phyloP scores from a whole-genome alignment of 2,329 filamentous ascomycete genomes.

The Colletotrichum aenigma region DNA sequence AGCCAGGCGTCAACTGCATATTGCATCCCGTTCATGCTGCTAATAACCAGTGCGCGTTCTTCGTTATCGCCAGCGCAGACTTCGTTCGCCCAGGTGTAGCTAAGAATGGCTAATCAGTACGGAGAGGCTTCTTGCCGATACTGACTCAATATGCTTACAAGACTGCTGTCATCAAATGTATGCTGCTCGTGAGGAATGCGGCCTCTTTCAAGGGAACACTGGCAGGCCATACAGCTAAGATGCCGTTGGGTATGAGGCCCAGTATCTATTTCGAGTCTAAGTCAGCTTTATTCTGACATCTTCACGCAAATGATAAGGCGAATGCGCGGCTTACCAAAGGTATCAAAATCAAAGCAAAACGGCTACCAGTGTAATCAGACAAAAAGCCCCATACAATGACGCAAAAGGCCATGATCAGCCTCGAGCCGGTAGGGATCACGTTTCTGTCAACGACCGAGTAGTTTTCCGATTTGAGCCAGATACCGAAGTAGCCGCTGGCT shows the following conservation, averaged over 20 bases:
- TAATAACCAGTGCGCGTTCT: conserved; percentile 33
- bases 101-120: background rate
- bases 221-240: background rate
- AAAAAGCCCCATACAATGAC: conserved; percentile 24
- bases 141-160: background rate
- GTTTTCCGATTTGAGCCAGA: conserved; percentile 27
- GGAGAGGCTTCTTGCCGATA: accelerated
- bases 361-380: conserved; percentile 21
- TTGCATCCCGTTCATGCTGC: conserved; percentile 29
- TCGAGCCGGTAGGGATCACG: conserved; percentile 27
- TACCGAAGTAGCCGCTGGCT: conserved; percentile 21
- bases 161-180: conserved; percentile 9
- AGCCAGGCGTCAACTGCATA: conserved; percentile 12
- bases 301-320: background rate
- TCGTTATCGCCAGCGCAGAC: conserved; percentile 25
- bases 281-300: background rate
- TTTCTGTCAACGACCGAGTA: conserved; percentile 27
- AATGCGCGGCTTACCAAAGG: background rate
- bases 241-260: conserved; percentile 2
- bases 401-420: conserved; percentile 23
- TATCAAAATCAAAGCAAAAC: background rate
- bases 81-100: conserved; percentile 7
- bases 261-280: background rate
- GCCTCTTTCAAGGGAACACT: background rate
- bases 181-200: conserved; percentile 4